Percentiles rank a stretch among this genome's conserved stretches.
These are phyloP conservation scores for Tulasnella sp. DNA, from an alignment of 768 basidiomycete genomes.

Conservation along the genomic window DNA sequence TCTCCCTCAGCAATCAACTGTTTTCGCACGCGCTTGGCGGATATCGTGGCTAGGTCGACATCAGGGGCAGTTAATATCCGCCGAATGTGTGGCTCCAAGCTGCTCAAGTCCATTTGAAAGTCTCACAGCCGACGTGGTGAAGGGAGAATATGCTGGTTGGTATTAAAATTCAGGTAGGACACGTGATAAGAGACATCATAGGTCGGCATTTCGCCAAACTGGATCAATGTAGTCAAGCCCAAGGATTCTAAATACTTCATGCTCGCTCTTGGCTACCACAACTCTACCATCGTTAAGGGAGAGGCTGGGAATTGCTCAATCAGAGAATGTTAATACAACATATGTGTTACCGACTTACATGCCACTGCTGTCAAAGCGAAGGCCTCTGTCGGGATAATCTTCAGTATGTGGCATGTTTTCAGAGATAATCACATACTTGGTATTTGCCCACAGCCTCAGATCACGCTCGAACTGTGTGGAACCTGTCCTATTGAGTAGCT, in stretches of 20 bases:
- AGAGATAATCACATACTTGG: slow-evolving; percentile 31
- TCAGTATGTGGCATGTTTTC: not conserved
- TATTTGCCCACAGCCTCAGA: slow-evolving; percentile 61
- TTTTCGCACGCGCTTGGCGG: slow-evolving; percentile 79
- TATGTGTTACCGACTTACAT: slow-evolving; percentile 38
- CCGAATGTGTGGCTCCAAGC: slow-evolving; percentile 42
- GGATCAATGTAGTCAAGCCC: slow-evolving; percentile 63
- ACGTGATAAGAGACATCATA: slow-evolving; percentile 24
- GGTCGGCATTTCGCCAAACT: slow-evolving; percentile 55
- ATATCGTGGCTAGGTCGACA: slow-evolving; percentile 65
- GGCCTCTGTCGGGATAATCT: slow-evolving; percentile 34
- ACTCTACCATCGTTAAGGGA: slow-evolving; percentile 49
- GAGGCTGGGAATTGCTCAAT: slow-evolving; percentile 2
- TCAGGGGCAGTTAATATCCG: slow-evolving; percentile 63
- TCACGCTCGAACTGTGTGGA: slow-evolving; percentile 86
- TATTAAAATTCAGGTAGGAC: too few relatives aligned
- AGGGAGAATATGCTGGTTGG: too few relatives aligned
- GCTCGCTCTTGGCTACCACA: slow-evolving; percentile 49
- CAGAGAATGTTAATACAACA: not conserved
- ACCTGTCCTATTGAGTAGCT: slow-evolving; percentile 46
- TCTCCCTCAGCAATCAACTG: slow-evolving; percentile 38
- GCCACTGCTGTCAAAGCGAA: slow-evolving; percentile 75
- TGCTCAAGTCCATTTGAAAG: slow-evolving; percentile 12
- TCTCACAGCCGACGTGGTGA: too few relatives aligned
- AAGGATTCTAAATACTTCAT: slow-evolving; percentile 58